A percentile compares a stretch with the other conserved stretches of the same genome.
These are phyloP conservation scores for Cyclotella baltica DNA, from an alignment of 108 stramenopile species.

Conservation along the genomic window DNA sequence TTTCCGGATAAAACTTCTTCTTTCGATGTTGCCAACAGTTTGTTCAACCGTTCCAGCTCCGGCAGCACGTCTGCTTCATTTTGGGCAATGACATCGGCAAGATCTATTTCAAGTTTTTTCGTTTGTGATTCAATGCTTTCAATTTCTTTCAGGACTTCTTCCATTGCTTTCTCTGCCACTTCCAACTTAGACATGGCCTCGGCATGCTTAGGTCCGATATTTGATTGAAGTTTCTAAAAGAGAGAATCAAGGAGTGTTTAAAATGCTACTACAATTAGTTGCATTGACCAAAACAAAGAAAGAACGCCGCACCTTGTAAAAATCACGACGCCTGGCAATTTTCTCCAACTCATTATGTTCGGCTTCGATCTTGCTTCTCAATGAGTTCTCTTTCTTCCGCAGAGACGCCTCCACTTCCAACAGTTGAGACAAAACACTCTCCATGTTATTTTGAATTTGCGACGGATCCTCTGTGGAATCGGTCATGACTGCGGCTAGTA, in stretches of 20 bases:
- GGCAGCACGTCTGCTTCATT: slow-evolving; percentile 3
- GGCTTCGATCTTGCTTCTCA: neutral
- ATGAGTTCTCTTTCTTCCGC: neutral
- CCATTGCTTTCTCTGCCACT: neutral
- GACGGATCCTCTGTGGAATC: neutral
- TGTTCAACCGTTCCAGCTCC: neutral
- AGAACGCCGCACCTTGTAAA: slow-evolving; percentile 4
- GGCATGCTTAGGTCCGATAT: neutral
- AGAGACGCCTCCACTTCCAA: neutral
- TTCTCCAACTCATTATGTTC: neutral
- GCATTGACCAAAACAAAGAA: no score
- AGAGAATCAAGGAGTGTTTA: no score
- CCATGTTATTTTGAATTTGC: slow-evolving; percentile 7
- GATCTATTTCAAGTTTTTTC: neutral
- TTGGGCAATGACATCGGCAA: slow-evolving; percentile 6
- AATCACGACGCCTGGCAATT: neutral
- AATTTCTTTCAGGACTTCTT: neutral
- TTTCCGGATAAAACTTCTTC: neutral
- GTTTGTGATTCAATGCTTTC: neutral
- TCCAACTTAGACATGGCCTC: neutral
- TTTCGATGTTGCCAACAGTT: neutral
- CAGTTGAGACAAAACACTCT: neutral
- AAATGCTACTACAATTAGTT: no score
- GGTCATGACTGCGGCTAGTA: neutral
- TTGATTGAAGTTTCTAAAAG: slow-evolving; percentile 5